Base-by-base conservation (phyloP, 768 basidiomycete species). In the Auricularia cornea region DNA sequence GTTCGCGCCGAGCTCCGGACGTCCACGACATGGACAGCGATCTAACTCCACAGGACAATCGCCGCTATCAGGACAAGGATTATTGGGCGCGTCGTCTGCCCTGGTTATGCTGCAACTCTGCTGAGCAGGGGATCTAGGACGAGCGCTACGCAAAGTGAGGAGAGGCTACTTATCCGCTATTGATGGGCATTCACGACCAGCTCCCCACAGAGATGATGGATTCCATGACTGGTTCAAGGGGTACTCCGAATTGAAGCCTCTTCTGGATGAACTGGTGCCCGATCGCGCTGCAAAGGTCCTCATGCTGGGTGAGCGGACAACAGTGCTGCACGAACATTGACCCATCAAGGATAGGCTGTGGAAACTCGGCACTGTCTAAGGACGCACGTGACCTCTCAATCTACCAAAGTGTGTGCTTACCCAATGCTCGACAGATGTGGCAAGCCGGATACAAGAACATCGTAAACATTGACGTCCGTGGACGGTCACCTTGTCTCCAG, bases 401-500 rank as follows among this genome's bases (percentile, higher is more conserved):
- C n/a, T n/a, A n/a, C n/a, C n/a, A n/a, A n/a, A n/a, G n/a, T n/a
- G n/a, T n/a, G n/a, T n/a, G n/a, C n/a, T n/a, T n/a, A n/a, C n/a
- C n/a, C n/a, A n/a, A n/a, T n/a, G n/a, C n/a, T n/a, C n/a, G n/a
- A 11, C 59, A 92, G 88, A 90, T 94, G 90, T 93, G 88, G 79
- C 87, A 92, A 65, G 90, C 91, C 67, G 90, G 90, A 2, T 94
- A 92, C 73, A 83, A 77, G 66, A 85, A 88, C 64, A 89, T 94
- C 59, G 81, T 87, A 65, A 94, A 93, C 70, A 77, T 84, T 18
- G 92, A 94, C 65, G 90, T 90, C 66, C 67, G 82, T 70, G 30
- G 40, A n/a, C n/a, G 35, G 48, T 28, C 35, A 31, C 59, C 29
- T 33, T 16, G 18, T n/a, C n/a, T n/a, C n/a, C n/a, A n/a, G n/a